phyloP scores from a whole-genome alignment of 2,329 filamentous ascomycete species.

The Epichloe bromicola region DNA sequence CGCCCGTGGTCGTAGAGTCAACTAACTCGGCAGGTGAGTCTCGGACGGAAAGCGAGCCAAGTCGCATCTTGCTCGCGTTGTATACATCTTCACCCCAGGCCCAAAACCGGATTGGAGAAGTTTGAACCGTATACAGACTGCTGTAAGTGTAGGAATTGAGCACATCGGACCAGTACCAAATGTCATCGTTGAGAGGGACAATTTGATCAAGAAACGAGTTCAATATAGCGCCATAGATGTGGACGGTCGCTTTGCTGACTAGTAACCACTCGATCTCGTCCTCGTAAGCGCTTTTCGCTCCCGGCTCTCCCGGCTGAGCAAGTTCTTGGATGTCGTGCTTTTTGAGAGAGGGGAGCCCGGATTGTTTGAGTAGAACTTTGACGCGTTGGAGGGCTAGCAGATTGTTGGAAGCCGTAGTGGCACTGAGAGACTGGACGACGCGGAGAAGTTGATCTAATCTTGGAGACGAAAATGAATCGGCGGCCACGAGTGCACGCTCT shows the following conservation, averaged over 20 bases:
- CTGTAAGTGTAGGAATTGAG: conserved; percentile 67
- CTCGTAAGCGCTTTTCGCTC: conserved; percentile 42
- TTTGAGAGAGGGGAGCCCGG: conserved; percentile 34
- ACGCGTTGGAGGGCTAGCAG: conserved; percentile 50
- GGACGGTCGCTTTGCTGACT: conserved; percentile 82
- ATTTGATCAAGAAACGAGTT: conserved; percentile 70
- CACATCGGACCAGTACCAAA: conserved; percentile 93
- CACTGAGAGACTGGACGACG: conserved; percentile 59
- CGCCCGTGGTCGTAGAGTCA: conserved; percentile 22
- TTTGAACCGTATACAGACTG: conserved; percentile 76
- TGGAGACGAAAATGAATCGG: conserved; percentile 35
- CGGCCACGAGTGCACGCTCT: conserved; percentile 20
- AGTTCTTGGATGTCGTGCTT: conserved; percentile 22
- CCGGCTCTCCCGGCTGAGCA: conserved; percentile 13
- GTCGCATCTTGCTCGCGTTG: conserved; percentile 40
- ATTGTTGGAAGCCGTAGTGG: conserved; percentile 49
- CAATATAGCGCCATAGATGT: conserved; percentile 72
- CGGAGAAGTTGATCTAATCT: conserved; percentile 49
- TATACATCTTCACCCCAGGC: conserved; percentile 59
- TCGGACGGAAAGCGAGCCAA: conserved; percentile 20
- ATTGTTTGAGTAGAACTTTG: conserved; percentile 47
- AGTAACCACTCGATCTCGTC: conserved; percentile 82
- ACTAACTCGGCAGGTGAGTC: conserved; percentile 19
- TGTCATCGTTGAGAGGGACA: conserved; percentile 69
- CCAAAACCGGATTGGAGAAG: conserved; percentile 64